phyloP scores from a whole-genome alignment of 768 basidiomycete species.

The Boletus reticuloceps region DNA sequence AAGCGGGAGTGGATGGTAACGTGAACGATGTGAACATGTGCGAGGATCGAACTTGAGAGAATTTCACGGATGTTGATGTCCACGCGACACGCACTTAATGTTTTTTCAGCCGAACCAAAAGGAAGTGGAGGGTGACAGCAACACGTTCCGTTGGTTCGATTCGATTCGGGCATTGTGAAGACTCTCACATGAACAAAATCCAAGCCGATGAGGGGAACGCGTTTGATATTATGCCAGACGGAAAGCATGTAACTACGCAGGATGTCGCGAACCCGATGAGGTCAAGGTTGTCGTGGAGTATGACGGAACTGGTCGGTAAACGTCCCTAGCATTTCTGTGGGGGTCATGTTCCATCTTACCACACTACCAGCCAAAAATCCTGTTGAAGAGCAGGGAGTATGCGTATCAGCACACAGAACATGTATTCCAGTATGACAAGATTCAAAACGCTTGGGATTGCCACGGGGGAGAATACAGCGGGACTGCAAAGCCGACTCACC shows the following conservation, averaged over 20 bases:
- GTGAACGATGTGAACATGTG: too few species aligned
- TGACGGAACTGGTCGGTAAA: constrained; percentile 11
- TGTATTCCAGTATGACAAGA: not conserved
- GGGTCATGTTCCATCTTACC: constrained; percentile 30
- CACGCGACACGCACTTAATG: too few species aligned
- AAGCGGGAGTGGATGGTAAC: too few species aligned
- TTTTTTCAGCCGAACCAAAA: too few species aligned
- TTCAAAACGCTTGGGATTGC: not conserved
- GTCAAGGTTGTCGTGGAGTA: not conserved
- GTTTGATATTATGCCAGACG: not conserved
- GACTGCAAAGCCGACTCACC: constrained; percentile 39
- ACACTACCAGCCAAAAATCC: constrained; percentile 31
- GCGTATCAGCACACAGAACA: constrained; percentile 7
- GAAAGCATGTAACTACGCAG: not conserved
- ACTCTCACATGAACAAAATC: not conserved
- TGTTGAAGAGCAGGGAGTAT: not conserved
- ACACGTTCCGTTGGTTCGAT: not conserved
- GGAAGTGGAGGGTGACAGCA: too few species aligned
- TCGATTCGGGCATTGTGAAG: not conserved
- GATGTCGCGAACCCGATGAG: not conserved
- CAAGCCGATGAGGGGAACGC: not conserved
- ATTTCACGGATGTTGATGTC: too few species aligned
- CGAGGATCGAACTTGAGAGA: too few species aligned
- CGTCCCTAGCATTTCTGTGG: constrained; percentile 20
- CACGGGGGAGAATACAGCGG: not conserved